Percentiles rank a stretch among this genome's conserved stretches.
Evolutionary conservation across 208 protist species (phyloP).

Genomic region (Leishmania major): DNA sequence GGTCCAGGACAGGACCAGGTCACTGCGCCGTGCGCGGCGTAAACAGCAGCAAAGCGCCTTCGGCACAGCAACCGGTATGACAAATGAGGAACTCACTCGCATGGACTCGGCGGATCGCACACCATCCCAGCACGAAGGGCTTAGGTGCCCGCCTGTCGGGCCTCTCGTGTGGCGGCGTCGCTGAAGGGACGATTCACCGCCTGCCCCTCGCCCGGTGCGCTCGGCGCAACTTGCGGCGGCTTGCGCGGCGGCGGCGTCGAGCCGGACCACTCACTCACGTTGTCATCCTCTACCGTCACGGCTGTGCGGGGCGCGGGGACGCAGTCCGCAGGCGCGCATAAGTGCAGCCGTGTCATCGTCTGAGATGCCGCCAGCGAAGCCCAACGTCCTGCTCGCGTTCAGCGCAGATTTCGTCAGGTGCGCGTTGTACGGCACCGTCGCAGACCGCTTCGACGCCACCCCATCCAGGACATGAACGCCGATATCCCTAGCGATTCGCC

Average conservation of each 20-base stretch:
- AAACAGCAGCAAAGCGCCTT: neutral
- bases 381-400: neutral
- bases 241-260: neutral
- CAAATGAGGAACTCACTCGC: neutral
- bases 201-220: neutral
- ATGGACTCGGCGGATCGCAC: neutral
- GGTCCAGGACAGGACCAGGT: neutral
- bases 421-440: neutral
- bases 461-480: neutral
- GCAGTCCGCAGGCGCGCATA: neutral
- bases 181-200: neutral
- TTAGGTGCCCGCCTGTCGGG: neutral
- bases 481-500: neutral
- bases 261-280: neutral
- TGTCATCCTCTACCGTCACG: neutral
- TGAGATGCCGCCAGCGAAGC: neutral
- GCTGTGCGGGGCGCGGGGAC: neutral
- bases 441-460: neutral
- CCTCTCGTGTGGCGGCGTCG: neutral
- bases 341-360: conserved; percentile 16
- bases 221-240: neutral
- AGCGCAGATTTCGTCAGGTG: neutral
- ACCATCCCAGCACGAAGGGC: neutral
- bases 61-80: neutral
- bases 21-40: neutral